phyloP scores from a whole-genome alignment of 768 basidiomycete genomes.

The Lactifluus pinguis region DNA sequence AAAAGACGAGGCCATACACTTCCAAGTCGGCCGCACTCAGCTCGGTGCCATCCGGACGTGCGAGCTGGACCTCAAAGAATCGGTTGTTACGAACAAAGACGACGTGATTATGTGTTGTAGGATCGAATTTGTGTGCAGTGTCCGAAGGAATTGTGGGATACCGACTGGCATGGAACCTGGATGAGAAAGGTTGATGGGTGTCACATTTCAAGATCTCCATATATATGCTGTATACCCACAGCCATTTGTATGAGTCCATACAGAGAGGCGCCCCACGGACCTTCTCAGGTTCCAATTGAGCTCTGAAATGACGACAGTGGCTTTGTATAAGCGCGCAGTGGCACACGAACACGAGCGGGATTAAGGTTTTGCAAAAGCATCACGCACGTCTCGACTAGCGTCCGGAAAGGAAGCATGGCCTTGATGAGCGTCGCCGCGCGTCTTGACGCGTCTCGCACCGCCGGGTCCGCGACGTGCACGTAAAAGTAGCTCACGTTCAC shows the following conservation, averaged over 20 bases:
- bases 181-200: neutral
- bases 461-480: conserved; percentile 65
- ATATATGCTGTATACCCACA: conserved; percentile 36
- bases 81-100: conserved; percentile 87
- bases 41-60: conserved; percentile 52
- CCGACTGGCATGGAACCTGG: conserved; percentile 85
- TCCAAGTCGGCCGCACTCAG: conserved; percentile 79
- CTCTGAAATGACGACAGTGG: conserved; percentile 30
- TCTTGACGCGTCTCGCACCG: conserved; percentile 45
- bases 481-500: conserved; percentile 95
- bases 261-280: conserved; percentile 68
- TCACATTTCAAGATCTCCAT: neutral
- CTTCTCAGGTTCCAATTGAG: conserved; percentile 82
- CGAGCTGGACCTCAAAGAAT: conserved; percentile 77
- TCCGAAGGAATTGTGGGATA: conserved; percentile 81
- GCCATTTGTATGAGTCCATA: conserved; percentile 93
- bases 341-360: no score
- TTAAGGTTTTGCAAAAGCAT: neutral
- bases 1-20: conserved; percentile 32
- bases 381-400: conserved; percentile 69
- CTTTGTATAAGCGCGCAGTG: neutral
- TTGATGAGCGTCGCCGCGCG: conserved; percentile 80
- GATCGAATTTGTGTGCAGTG: conserved; percentile 73
- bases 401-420: conserved; percentile 77
- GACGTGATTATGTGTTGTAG: conserved; percentile 71